Evolutionary conservation across 768 basidiomycete species (phyloP), one percentile per base, ranked within the genome.

Genomic region (Mycena vulgaris): DNA sequence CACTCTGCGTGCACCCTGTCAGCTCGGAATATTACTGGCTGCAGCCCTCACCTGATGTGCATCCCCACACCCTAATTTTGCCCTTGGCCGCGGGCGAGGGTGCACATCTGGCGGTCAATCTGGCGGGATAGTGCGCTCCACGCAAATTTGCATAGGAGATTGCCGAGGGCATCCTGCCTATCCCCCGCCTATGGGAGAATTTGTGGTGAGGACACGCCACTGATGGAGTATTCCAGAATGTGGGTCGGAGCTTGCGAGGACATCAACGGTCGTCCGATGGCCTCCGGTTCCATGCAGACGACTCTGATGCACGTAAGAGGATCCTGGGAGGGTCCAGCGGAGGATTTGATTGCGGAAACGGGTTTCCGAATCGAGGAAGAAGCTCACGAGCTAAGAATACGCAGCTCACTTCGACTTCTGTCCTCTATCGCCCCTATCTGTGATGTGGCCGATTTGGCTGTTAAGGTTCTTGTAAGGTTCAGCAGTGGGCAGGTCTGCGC

Each of bases 251-350:
- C 33, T 63, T 69, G 42, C 31, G 61, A 68, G 68, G 60, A 56
- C 16, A 25, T 48, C 27, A 30, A 6, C 16, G 19, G 30, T 51
- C 23, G 56, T 53, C 53, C 53, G 66, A 53, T 42, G 51, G 30
- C 30, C 57, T 21, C 65, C 37, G 67, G n/a, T 69, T 63, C 68
- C 30, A 63, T 51, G 53, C 30, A 58, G 68, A 69, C 37, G 55
- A 27, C 42, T n/a, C 68, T 69, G 68, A 69, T 68, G 42, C 45
- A 68, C 66, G 66, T 67, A 67, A 53, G n/a, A 9, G 40, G 40
- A 5, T n/a, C 40, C 40, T 40, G 40, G 40, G 40, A 40, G 48
- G n/a, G n/a, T n/a, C n/a, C n/a, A n/a, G n/a, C n/a, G n/a, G n/a
- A n/a, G n/a, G n/a, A n/a, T n/a, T 2, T 49, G 48, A 28, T 52